These are phyloP conservation scores for Xenoacremonium recifei DNA, from an alignment of 2,329 filamentous ascomycete genomes.

Conservation along the genomic window DNA sequence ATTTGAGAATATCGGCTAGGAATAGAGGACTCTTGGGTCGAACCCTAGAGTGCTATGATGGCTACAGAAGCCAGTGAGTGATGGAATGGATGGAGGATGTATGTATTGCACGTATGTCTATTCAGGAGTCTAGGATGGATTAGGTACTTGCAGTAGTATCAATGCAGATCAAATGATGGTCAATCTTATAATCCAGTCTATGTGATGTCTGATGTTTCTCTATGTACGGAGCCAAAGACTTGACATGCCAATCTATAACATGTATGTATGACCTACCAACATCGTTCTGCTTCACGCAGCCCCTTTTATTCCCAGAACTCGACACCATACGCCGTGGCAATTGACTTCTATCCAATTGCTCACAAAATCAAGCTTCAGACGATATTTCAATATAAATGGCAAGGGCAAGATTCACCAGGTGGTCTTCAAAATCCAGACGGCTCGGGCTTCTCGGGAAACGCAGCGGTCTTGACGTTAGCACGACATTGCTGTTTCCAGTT, in stretches of 20 bases:
- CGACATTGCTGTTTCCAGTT: constrained; percentile 67
- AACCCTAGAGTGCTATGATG: constrained; percentile 13
- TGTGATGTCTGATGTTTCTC: too few species aligned
- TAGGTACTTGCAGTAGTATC: constrained; percentile 23
- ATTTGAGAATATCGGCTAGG: constrained; percentile 19
- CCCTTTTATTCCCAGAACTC: too few species aligned
- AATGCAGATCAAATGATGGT: constrained; percentile 25
- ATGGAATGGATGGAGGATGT: constrained; percentile 17
- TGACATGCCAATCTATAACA: too few species aligned
- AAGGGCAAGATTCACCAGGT: too few species aligned
- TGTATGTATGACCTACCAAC: too few species aligned
- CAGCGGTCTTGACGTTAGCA: constrained; percentile 40
- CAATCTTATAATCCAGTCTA: too few species aligned
- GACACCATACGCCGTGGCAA: too few species aligned
- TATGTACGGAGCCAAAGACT: too few species aligned
- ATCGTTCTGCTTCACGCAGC: too few species aligned
- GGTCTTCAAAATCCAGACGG: constrained; percentile 46
- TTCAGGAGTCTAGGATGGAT: constrained; percentile 24
- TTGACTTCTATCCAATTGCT: too few species aligned
- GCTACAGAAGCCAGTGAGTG: constrained; percentile 14
- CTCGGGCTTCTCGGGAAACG: constrained; percentile 48
- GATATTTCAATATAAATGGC: too few species aligned
- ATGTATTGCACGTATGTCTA: constrained; percentile 28
- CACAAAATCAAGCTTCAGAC: too few species aligned
- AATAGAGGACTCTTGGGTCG: constrained; percentile 19